A percentile compares a stretch with the other conserved stretches of the same genome.
These are phyloP conservation scores for Monosporascus sp. DNA, from an alignment of 2,329 filamentous ascomycete species.

Conservation along the genomic window DNA sequence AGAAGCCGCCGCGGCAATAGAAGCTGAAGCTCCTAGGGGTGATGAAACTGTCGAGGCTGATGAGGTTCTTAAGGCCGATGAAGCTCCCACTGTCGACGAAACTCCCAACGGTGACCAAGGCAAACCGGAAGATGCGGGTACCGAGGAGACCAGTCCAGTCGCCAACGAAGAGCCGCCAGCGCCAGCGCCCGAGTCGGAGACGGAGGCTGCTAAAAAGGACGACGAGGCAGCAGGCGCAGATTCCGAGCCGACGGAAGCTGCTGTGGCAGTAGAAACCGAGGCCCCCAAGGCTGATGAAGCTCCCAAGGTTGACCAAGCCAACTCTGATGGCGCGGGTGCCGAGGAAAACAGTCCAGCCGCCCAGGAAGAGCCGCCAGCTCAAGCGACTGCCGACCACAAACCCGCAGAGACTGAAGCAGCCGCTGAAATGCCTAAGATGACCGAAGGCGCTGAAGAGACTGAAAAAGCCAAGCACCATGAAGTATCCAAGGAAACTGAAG, in stretches of 20 bases:
- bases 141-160: neutral
- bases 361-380: neutral
- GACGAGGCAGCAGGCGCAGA: neutral
- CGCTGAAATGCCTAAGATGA: neutral
- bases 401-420: neutral
- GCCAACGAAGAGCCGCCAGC: neutral
- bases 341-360: neutral
- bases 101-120: neutral
- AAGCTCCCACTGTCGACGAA: neutral
- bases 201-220: neutral
- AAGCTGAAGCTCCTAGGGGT: neutral
- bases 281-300: neutral
- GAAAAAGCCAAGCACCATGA: neutral
- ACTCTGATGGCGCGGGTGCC: conserved; percentile 5
- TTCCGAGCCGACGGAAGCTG: neutral
- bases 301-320: neutral
- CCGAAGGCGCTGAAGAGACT: neutral
- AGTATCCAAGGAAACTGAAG: neutral
- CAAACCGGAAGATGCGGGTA: neutral
- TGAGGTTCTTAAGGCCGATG: neutral
- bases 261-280: neutral
- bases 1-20: neutral
- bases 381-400: neutral
- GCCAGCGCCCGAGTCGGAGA: neutral
- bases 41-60: neutral